Conservation (phyloP, 2,329 filamentous ascomycete genomes). For the Polychaeton citri region DNA sequence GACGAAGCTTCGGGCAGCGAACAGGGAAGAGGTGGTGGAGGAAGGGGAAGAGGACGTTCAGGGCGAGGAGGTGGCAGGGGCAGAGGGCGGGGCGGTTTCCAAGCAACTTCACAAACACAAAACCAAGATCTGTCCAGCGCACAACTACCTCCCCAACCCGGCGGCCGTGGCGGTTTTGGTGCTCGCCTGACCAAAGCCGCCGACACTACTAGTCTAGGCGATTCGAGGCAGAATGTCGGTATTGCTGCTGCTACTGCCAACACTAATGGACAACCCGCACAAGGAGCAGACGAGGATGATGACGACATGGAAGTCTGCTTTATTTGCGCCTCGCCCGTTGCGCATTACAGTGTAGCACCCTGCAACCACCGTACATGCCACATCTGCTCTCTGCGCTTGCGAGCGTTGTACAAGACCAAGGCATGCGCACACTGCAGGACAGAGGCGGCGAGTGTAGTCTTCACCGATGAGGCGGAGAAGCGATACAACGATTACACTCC, state of each 20-base stretch:
- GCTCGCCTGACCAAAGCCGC: slow-evolving; percentile 36
- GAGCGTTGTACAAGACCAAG: slow-evolving; percentile 90
- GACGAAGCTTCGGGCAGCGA: background rate
- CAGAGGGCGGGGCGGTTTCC: slow-evolving; percentile 21
- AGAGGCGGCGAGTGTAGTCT: slow-evolving; percentile 69
- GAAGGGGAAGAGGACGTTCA: background rate
- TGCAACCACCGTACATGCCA: slow-evolving; percentile 97
- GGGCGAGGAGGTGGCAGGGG: slow-evolving; percentile 11
- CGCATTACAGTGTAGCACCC: slow-evolving; percentile 76
- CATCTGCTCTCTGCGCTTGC: slow-evolving; percentile 81
- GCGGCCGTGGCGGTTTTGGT: slow-evolving; percentile 29
- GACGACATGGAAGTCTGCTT: slow-evolving; percentile 70
- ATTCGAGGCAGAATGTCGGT: slow-evolving; percentile 18
- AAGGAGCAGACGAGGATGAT: slow-evolving; percentile 13
- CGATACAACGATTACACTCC: slow-evolving; percentile 71
- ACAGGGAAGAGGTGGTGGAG: slow-evolving; percentile 1
- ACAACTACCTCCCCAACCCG: slow-evolving; percentile 25
- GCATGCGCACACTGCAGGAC: slow-evolving; percentile 92
- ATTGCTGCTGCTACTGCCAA: slow-evolving; percentile 6
- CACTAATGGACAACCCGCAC: too few species aligned
- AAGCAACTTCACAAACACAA: slow-evolving; percentile 8
- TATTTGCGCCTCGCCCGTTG: slow-evolving; percentile 85
- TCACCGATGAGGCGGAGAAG: slow-evolving; percentile 74
- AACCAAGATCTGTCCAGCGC: slow-evolving; percentile 10
- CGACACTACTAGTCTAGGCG: slow-evolving; percentile 20